Evolutionary conservation across 176 grass and related monocot genomes (phyloP), one percentile per base, ranked within the genome.

Genomic region (Thalia dealbata): DNA sequence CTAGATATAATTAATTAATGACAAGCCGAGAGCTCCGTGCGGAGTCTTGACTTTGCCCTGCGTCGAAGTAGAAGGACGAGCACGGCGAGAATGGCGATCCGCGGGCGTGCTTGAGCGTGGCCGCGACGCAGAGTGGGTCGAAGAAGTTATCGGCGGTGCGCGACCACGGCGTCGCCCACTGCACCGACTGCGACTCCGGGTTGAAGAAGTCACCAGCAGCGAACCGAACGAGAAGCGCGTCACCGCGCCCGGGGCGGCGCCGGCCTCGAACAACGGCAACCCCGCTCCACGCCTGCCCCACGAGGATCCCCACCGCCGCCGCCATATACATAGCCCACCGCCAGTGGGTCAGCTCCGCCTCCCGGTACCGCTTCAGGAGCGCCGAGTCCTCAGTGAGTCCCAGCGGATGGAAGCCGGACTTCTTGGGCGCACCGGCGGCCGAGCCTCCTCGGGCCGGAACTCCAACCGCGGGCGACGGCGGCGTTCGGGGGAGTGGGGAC

Each of bases 61-160:
- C 95, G 83, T 99, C 95, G 70, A 99, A 99, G 90, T 99, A 99
- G 90, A 99, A 99, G 76, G 76, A 79, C 91, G 60, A 99, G 95
- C 95, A 99, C 93, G 81, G 95, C 95, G 5, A 97, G 73, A 90
- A 97, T 99, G 50, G 90, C 95, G 61, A 99, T 6, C 71, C 95
- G 81, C 0, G 95, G 74, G 61, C 95, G 54, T 88, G 65, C 67
- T 84, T 61, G 67, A 88, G 10, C 29, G 84, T 79, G 46, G 87
- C 95, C 12, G 70, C 95, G 51, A 99, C 41, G 68, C 77, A 9
- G 61, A 99, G 88, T 15, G 95, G 90, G 95, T 99, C 95, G 70
- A 99, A 99, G 73, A 99, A 99, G 89, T 99, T 99, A 50, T 93
- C 90, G 60, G 90, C 71, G 3, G 90, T 91, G 76, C 87, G 89